These are phyloP conservation scores for Plasmodium knowlesi DNA, from an alignment of 169 alveolate genomes.

Conservation along the genomic window DNA sequence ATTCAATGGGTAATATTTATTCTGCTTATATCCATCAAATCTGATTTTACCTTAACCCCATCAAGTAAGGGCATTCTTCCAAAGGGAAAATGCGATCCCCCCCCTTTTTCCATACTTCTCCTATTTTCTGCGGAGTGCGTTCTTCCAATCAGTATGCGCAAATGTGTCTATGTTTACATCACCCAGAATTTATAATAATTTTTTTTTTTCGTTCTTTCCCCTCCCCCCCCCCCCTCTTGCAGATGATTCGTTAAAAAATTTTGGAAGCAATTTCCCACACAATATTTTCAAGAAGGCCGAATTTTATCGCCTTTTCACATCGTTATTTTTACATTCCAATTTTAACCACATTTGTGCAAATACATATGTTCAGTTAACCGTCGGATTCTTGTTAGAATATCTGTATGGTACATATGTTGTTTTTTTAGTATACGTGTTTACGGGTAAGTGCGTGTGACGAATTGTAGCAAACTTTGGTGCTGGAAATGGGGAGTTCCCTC, in stretches of 20 bases:
- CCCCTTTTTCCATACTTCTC: background rate
- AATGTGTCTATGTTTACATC: background rate
- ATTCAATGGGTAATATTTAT: slow-evolving; percentile 71
- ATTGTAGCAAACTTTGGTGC: background rate
- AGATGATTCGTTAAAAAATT: slow-evolving; percentile 74
- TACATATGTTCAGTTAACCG: slow-evolving; percentile 74
- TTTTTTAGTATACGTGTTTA: slow-evolving; percentile 72
- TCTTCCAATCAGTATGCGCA: background rate
- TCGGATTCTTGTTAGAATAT: slow-evolving; percentile 75
- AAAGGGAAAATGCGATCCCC: background rate
- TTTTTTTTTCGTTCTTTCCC: background rate
- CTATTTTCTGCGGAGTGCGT: background rate
- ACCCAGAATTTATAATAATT: background rate
- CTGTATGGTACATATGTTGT: slow-evolving; percentile 72
- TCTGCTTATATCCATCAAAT: slow-evolving; percentile 55
- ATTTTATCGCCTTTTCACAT: slow-evolving; percentile 73
- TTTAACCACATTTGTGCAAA: slow-evolving; percentile 77
- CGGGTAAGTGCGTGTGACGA: slow-evolving; percentile 39
- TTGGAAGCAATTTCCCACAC: slow-evolving; percentile 72
- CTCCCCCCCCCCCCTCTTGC: background rate
- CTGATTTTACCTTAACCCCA: slow-evolving; percentile 62
- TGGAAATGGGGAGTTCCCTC: background rate
- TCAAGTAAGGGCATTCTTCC: slow-evolving; percentile 27
- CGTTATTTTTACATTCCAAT: slow-evolving; percentile 72
- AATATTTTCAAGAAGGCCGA: slow-evolving; percentile 60